Base-by-base conservation (phyloP, 2,329 filamentous ascomycete species). In the Plectosphaerella cucumerina region DNA sequence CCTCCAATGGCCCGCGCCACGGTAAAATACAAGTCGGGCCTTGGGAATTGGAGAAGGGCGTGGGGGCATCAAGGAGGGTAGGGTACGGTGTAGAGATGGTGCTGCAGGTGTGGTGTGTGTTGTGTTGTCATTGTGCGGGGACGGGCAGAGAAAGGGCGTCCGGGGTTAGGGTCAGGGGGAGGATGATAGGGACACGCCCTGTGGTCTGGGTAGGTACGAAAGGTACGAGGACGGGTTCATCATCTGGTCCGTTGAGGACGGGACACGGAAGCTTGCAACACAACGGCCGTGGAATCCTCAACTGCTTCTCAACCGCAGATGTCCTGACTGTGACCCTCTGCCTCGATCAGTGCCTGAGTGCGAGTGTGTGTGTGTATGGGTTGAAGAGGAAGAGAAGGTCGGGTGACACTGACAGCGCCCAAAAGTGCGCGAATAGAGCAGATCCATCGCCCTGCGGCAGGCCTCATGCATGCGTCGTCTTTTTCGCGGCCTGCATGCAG, bases 371-470 rank as follows among this genome's bases (percentile, higher is more conserved):
- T 31, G 26, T 26, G 23, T 31, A 11, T 31, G 26, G 26, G 6
- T 31, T 31, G 8, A 31, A 31, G n/a, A 31, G 26, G 8, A 31
- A 31, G 12, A n/a, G 39, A 10, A 18, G n/a, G 39, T 42, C 39
- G 39, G 39, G 39, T 42, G 39, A 42, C 39, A 18, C n/a, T n/a
- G n/a, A n/a, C n/a, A n/a, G n/a, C n/a, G 26, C 26, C 26, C n/a
- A n/a, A 42, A 15, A 42, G 39, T 42, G 39, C 39, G 39, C 39
- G 39, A 42, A 42, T 42, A 42, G 39, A 42, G 39, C n/a, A 42
- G 17, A 17, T 42, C 26, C 10, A 11, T 42, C n/a, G 18, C 39
- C 39, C 39, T 42, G 17, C 39, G n/a, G 39, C n/a, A n/a, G n/a
- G n/a, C n/a, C n/a, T n/a, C n/a, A 12, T 42, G 39, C 39, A 42